Conservation (phyloP, 177 flowering plant species). For the Tripterygium wilfordii region DNA sequence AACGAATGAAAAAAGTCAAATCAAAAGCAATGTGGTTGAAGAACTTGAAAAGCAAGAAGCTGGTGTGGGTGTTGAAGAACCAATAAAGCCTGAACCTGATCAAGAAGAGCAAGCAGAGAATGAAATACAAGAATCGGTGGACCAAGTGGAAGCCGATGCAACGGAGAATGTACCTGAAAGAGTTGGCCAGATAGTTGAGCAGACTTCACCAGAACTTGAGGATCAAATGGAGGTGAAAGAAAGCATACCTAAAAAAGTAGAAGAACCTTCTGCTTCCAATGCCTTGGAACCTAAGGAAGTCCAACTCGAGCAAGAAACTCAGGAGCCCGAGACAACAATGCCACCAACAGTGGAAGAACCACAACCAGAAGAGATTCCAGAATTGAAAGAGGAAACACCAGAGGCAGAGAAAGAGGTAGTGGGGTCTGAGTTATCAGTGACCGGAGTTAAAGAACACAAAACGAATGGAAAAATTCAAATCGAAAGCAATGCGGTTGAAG, state of each 20-base stretch:
- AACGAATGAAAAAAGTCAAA: not conserved
- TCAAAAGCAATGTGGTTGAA: not conserved
- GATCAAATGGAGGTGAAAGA: not conserved
- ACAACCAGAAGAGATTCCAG: conserved; percentile 1
- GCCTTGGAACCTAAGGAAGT: not conserved
- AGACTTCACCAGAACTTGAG: not conserved
- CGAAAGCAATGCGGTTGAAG: too few species aligned
- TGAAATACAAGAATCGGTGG: too few species aligned
- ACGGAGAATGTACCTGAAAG: not conserved
- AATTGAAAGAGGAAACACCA: not conserved
- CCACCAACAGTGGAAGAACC: conserved; percentile 4
- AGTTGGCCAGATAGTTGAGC: not conserved
- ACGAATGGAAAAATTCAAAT: too few species aligned
- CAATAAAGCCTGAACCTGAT: conserved; percentile 1
- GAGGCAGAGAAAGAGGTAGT: not conserved
- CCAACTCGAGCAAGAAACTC: conserved; percentile 3
- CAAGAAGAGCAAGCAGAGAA: too few species aligned
- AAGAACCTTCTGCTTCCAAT: not conserved
- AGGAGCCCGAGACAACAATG: not conserved
- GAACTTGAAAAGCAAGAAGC: conserved; percentile 7
- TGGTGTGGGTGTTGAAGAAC: conserved; percentile 4
- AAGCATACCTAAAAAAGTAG: too few species aligned
- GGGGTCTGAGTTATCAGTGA: too few species aligned
- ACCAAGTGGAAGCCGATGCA: not conserved
- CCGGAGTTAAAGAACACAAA: too few species aligned